Percentiles rank a stretch among this genome's conserved stretches.
phyloP scores from a whole-genome alignment of 2,329 filamentous ascomycete genomes.

The Ophiostoma quercus region DNA sequence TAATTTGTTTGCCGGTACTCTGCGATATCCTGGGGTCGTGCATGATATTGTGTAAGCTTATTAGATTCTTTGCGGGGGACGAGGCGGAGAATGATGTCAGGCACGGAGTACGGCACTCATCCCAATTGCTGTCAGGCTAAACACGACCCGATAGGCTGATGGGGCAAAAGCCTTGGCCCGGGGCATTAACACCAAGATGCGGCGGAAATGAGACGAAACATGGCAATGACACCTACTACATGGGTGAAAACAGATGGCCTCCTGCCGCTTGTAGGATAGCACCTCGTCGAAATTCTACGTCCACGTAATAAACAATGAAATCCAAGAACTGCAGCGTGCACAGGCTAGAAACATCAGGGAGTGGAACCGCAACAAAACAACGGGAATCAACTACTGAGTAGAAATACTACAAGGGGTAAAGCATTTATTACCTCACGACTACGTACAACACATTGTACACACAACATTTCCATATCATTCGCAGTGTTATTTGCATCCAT shows the following conservation, averaged over 20 bases:
- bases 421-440: too few relatives aligned
- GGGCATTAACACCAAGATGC: neutral
- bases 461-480: too few relatives aligned
- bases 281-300: neutral
- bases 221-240: neutral
- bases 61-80: neutral
- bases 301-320: neutral
- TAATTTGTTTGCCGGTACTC: neutral
- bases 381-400: too few relatives aligned
- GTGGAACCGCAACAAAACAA: too few relatives aligned
- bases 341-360: neutral
- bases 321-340: neutral
- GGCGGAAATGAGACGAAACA: neutral
- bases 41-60: neutral
- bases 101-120: neutral
- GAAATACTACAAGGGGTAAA: neutral
- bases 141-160: neutral
- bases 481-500: too few relatives aligned
- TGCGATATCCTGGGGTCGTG: neutral
- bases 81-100: neutral
- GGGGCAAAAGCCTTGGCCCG: neutral
- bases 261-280: neutral
- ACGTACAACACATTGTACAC: too few relatives aligned
- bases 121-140: neutral
- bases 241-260: neutral